Evolutionary conservation across 495 filamentous ascomycete genomes (phyloP).

Genomic region (Daldinia caldariorum): DNA sequence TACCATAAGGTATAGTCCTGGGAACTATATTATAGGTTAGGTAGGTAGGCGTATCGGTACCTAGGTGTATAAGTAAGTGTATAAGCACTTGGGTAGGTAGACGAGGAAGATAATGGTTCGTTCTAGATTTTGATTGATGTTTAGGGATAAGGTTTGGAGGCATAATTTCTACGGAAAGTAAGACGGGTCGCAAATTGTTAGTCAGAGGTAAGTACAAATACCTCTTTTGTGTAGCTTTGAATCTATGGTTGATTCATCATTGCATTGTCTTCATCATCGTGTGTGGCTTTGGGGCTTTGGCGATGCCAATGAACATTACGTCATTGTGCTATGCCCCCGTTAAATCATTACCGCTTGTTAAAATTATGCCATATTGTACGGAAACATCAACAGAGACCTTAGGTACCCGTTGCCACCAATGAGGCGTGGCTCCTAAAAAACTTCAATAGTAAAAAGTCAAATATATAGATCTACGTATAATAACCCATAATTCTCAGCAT

Average conservation of each 20-base stretch:
- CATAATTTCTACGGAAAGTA: neutral
- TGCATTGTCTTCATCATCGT: slow-evolving; percentile 28
- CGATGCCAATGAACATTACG: slow-evolving; percentile 27
- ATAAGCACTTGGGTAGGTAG: neutral
- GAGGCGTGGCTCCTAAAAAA: too few relatives aligned
- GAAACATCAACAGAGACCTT: too few relatives aligned
- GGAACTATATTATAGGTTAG: too few relatives aligned
- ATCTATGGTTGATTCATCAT: slow-evolving; percentile 32
- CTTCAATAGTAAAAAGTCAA: too few relatives aligned
- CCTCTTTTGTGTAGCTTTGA: slow-evolving; percentile 5
- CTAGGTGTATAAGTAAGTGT: neutral
- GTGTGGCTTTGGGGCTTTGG: slow-evolving; percentile 22
- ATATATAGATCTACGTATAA: too few relatives aligned
- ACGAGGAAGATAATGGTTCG: neutral
- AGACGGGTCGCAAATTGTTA: neutral
- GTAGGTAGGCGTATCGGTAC: too few relatives aligned
- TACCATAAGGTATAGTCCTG: too few relatives aligned
- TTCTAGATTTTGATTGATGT: neutral
- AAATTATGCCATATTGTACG: too few relatives aligned
- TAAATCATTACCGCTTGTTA: too few relatives aligned
- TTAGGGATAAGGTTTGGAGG: neutral
- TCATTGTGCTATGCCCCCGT: slow-evolving; percentile 23
- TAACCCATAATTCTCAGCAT: too few relatives aligned
- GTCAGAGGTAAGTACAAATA: neutral
- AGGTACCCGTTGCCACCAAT: too few relatives aligned